These are phyloP conservation scores for Cyathus striatus DNA, from an alignment of 768 basidiomycete genomes.

Conservation along the genomic window DNA sequence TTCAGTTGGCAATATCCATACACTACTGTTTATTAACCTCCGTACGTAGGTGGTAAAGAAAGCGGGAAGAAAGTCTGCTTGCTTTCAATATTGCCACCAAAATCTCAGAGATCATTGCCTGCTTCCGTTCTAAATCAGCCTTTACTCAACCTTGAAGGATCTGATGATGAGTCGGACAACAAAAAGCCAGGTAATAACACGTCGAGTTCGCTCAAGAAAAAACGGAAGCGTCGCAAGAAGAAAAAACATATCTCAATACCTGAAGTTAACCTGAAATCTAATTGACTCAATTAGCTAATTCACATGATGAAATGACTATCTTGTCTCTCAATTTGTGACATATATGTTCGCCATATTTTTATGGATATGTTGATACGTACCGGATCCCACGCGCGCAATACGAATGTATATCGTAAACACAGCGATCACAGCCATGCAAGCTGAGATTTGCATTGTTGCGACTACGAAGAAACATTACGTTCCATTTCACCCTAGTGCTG, in stretches of 20 bases:
- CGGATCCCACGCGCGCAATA: too few species aligned
- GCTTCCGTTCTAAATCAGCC: constrained; percentile 27
- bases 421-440: too few species aligned
- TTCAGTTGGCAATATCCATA: too few species aligned
- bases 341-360: too few species aligned
- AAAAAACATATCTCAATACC: constrained; percentile 33
- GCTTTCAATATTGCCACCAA: constrained; percentile 5
- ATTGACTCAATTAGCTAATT: not conserved
- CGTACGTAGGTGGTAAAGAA: too few species aligned
- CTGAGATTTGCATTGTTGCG: too few species aligned
- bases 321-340: not conserved
- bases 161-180: constrained; percentile 25
- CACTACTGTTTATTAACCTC: too few species aligned
- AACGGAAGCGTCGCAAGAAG: constrained; percentile 46
- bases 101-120: constrained; percentile 14
- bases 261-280: constrained; percentile 6
- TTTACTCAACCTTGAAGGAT: constrained; percentile 53
- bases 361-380: too few species aligned
- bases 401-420: too few species aligned
- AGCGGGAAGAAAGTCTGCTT: too few species aligned
- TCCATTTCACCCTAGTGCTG: too few species aligned
- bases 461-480: too few species aligned
- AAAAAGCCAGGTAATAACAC: constrained; percentile 14
- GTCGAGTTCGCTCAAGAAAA: constrained; percentile 40
- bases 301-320: not conserved